Evolutionary conservation across 306 rosid genomes (phyloP), one percentile per base, ranked within the genome.

Genomic region (Prunus persica): DNA sequence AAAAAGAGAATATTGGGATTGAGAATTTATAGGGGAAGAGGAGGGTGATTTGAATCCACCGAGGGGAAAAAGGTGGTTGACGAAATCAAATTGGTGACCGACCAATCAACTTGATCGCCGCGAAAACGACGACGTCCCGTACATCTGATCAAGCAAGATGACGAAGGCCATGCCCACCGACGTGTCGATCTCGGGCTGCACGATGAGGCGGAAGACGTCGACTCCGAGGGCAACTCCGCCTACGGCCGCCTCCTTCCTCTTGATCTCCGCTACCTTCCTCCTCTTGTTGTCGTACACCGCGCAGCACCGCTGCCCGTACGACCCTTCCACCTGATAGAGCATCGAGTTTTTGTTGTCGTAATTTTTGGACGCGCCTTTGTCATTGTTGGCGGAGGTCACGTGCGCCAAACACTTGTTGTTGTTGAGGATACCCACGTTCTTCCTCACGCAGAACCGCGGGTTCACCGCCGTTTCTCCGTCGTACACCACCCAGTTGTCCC

Each of bases 91-190:
- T 11, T 1, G 15, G 20, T 5, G 14, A 10, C 5, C 19, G 6
- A 25, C 22, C 20, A 3, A 45, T 71, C 41, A 34, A 1, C 7
- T 22, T 8, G 47, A 61, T n/a, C 65, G 72, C 60, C 28, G 14
- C 24, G 83, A 54, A 0, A 41, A 60, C 28, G 82, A 75, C n/a
- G 90, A 86, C 15, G 91, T 84, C 54, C 87, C 78, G 75, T 80
- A 89, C 93, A 91, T 89, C 73, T 78, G 93, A 41, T 92, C 88
- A 0, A 92, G 93, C 18, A 92, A 76, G 64, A 92, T 79, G 76
- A 92, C 82, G 15, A 89, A 74, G n/a, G 91, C 79, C 97, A 92
- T 92, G 67, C 90, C 91, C 9, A 82, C 75, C 47, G 95, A 49
- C 20, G 91, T 46, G 78, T 89, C 91, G 45, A 88, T 71, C 2